Base-by-base conservation (phyloP, 805 yeast genomes). In the Teunomyces pallodes region DNA sequence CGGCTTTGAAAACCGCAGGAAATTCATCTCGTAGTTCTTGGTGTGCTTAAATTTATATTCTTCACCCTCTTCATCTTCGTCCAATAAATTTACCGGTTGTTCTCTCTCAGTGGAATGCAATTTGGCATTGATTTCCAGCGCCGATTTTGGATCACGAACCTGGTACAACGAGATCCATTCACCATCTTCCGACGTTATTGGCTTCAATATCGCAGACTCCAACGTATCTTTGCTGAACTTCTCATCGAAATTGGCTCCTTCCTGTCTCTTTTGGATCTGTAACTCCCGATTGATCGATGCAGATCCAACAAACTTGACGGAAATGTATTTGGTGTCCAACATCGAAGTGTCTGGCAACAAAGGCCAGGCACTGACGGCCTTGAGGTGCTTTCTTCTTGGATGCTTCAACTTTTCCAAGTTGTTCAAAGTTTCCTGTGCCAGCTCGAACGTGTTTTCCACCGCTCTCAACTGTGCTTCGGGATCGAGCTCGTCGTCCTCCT, bases 271-370 rank as follows among this genome's bases (percentile, higher is more conserved):
- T 41, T 64, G 50, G 14, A 59, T 55, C 27, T 62, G 60, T 30
- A 69, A 52, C 44, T 72, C 77, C 50, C 77, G 60, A 16, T 64
- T 55, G 24, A 77, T 58, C 2, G 83, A 77, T 2, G 86, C 84
- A 9, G 82, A 74, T 4, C 84, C 83, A 4, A 75, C 60, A 56
- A 88, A 80, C 63, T 84, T 87, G 38, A 89, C 70, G 29, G 82
- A 75, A 58, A 81, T 71, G 59, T 78, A 90, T 45, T 77, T 80
- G 56, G 88, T 84, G 66, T 94, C 99, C 79, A 90, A 76, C 77
- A 87, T 80, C n/a, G 92, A 83, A 8, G 94, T 83, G 65, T 94
- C 97, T 6, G 99, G 99, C 52, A 91, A 71, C 26, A 94, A 70
- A 24, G 86, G 84, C 89, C 90, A 88, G 1, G 90, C 76, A 50